A percentile compares a stretch with the other conserved stretches of the same genome.
Evolutionary conservation across 805 yeast species (phyloP).

Genomic region (Wickerhamiella parazyma): DNA sequence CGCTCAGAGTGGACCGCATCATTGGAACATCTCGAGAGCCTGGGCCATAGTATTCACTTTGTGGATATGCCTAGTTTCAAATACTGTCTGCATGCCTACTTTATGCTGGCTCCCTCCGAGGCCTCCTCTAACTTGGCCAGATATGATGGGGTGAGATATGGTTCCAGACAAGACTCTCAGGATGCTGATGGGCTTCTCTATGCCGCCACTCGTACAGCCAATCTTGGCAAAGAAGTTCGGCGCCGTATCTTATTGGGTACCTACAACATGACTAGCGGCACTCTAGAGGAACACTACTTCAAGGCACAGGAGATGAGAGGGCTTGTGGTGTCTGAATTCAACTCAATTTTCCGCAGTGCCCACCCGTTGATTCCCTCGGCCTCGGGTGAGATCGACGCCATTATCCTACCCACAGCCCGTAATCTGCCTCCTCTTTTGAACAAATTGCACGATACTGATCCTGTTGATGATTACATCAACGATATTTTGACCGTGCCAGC

Average conservation of each 20-base stretch:
- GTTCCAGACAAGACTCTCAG: slow-evolving; percentile 32
- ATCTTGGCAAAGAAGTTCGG: slow-evolving; percentile 74
- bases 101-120: slow-evolving; percentile 81
- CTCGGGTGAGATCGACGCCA: slow-evolving; percentile 41
- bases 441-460: slow-evolving; percentile 31
- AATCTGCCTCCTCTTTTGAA: slow-evolving; percentile 40
- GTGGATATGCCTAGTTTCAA: slow-evolving; percentile 61
- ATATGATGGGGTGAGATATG: slow-evolving; percentile 84
- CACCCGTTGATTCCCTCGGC: slow-evolving; percentile 20
- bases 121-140: slow-evolving; percentile 86
- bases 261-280: slow-evolving; percentile 66
- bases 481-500: slow-evolving; percentile 85
- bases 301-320: slow-evolving; percentile 61
- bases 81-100: slow-evolving; percentile 64
- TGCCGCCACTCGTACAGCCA: slow-evolving; percentile 44
- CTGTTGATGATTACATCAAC: slow-evolving; percentile 55
- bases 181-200: slow-evolving; percentile 29
- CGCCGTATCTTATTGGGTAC: slow-evolving; percentile 76
- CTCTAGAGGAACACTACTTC: slow-evolving; percentile 56
- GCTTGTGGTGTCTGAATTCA: slow-evolving; percentile 49
- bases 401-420: slow-evolving; percentile 62
- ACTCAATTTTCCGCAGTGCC: slow-evolving; percentile 35
- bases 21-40: slow-evolving; percentile 31
- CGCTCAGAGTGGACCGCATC: slow-evolving; percentile 35
- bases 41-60: slow-evolving; percentile 42